These are phyloP conservation scores for Pinus albicaulis DNA, from an alignment of 75 land plant genomes.

Conservation along the genomic window DNA sequence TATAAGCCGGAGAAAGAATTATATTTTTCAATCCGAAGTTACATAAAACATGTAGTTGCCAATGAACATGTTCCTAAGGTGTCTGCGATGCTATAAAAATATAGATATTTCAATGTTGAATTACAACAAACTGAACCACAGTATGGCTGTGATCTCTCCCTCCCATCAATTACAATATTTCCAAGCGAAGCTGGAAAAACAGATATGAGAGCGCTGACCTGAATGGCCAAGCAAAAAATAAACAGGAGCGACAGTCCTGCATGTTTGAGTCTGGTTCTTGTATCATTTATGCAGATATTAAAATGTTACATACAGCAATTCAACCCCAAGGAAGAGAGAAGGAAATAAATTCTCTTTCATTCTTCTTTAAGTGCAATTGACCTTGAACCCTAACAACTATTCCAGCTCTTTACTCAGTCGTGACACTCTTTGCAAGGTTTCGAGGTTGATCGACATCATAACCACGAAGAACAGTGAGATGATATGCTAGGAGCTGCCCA, in stretches of 20 bases:
- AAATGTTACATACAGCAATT: neutral
- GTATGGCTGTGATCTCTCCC: neutral
- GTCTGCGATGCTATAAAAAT: too few relatives aligned
- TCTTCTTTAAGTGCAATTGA: slow-evolving; percentile 7
- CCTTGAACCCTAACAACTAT: too few relatives aligned
- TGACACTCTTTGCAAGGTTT: slow-evolving; percentile 96
- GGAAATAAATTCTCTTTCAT: slow-evolving; percentile 19
- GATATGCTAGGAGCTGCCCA: slow-evolving; percentile 88
- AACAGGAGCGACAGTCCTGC: neutral
- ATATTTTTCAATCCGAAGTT: too few relatives aligned
- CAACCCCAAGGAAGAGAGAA: neutral
- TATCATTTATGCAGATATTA: neutral
- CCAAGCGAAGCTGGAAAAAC: neutral
- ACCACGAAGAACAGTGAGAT: slow-evolving; percentile 82
- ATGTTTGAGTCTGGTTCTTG: neutral
- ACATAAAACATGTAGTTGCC: too few relatives aligned
- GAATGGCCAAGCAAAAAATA: neutral
- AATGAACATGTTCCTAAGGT: too few relatives aligned
- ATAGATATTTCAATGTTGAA: neutral
- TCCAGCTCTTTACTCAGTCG: slow-evolving; percentile 51
- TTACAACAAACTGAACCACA: neutral
- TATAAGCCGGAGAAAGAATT: too few relatives aligned
- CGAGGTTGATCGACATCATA: slow-evolving; percentile 92
- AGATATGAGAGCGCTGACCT: neutral
- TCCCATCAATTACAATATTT: neutral